Evolutionary conservation across 208 protist genomes (phyloP).

Genomic region (Leishmania mexicana): DNA sequence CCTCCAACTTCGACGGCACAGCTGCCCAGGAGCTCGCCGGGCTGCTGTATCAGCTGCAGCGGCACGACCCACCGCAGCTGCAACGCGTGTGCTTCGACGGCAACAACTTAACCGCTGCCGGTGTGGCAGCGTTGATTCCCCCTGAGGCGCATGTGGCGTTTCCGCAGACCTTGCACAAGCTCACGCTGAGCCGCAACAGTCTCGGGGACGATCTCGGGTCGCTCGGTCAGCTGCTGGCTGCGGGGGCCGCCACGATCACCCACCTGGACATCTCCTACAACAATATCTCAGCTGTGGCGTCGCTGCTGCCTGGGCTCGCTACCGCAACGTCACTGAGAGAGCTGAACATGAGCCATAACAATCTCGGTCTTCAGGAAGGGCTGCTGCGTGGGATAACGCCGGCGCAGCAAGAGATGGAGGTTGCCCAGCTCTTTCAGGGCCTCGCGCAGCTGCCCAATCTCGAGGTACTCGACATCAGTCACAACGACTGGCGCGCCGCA

Average conservation of each 20-base stretch:
- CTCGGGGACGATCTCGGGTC: slow-evolving; percentile 54
- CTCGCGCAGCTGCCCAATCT: slow-evolving; percentile 48
- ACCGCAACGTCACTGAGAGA: slow-evolving; percentile 30
- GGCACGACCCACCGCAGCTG: not conserved
- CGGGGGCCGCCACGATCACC: slow-evolving; percentile 32
- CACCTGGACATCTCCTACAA: slow-evolving; percentile 70
- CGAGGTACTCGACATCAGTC: slow-evolving; percentile 56
- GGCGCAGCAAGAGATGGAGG: slow-evolving; percentile 26
- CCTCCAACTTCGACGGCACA: slow-evolving; percentile 45
- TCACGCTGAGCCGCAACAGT: slow-evolving; percentile 74
- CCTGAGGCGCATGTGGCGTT: slow-evolving; percentile 6
- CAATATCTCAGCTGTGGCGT: slow-evolving; percentile 39
- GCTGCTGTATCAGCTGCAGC: slow-evolving; percentile 41
- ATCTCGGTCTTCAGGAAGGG: slow-evolving; percentile 57
- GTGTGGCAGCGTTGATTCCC: slow-evolving; percentile 50
- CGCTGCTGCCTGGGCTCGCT: slow-evolving; percentile 41
- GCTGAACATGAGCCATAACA: slow-evolving; percentile 79
- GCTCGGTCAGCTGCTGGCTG: slow-evolving; percentile 43
- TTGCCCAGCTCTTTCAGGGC: slow-evolving; percentile 36
- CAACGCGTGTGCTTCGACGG: slow-evolving; percentile 49
- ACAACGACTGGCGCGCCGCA: slow-evolving; percentile 66
- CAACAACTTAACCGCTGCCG: slow-evolving; percentile 69
- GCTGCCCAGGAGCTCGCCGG: slow-evolving; percentile 47
- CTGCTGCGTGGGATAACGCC: slow-evolving; percentile 6
- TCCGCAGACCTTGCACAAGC: slow-evolving; percentile 37